phyloP scores from a whole-genome alignment of 2,329 filamentous ascomycete species.

The Beauveria sp. region DNA sequence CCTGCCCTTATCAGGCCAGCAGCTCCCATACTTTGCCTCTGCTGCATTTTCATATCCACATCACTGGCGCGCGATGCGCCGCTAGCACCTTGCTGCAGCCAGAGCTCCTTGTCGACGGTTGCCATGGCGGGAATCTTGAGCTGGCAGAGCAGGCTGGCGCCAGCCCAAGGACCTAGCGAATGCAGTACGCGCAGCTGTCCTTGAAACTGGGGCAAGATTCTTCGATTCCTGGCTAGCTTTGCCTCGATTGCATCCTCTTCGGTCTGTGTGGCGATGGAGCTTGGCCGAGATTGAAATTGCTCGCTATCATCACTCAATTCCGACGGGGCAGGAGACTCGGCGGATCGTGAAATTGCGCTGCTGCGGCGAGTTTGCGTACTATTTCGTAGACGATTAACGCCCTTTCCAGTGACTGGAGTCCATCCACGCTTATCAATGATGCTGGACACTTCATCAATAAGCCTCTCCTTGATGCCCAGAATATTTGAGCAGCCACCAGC shows the following conservation, averaged over 20 bases:
- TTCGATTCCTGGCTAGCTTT: conserved; percentile 28
- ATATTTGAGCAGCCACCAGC: conserved; percentile 74
- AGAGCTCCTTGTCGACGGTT: conserved; percentile 63
- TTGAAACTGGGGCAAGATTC: conserved; percentile 35
- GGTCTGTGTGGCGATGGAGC: conserved; percentile 18
- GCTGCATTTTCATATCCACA: conserved; percentile 48
- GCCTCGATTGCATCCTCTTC: conserved; percentile 28
- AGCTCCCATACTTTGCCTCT: conserved; percentile 58
- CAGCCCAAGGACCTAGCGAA: conserved; percentile 66
- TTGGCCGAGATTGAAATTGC: conserved; percentile 16
- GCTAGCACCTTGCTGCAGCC: conserved; percentile 56
- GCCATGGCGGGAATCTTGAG: conserved; percentile 62
- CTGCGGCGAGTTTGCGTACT: conserved; percentile 36
- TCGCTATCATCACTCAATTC: conserved; percentile 19
- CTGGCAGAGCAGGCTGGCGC: conserved; percentile 62
- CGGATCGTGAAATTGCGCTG: conserved; percentile 14
- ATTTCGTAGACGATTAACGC: conserved; percentile 45
- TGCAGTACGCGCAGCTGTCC: conserved; percentile 59
- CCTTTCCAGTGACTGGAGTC: conserved; percentile 67
- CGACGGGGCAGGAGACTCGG: conserved; percentile 16
- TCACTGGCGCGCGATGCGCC: conserved; percentile 55
- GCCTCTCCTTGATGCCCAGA: conserved; percentile 68
- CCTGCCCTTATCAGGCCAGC: conserved; percentile 36
- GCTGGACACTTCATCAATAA: conserved; percentile 65
- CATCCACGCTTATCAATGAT: conserved; percentile 66